Percentiles rank a stretch among this genome's conserved stretches.
These are phyloP conservation scores for Lepraria neglecta DNA, from an alignment of 495 filamentous ascomycete genomes.

Conservation along the genomic window DNA sequence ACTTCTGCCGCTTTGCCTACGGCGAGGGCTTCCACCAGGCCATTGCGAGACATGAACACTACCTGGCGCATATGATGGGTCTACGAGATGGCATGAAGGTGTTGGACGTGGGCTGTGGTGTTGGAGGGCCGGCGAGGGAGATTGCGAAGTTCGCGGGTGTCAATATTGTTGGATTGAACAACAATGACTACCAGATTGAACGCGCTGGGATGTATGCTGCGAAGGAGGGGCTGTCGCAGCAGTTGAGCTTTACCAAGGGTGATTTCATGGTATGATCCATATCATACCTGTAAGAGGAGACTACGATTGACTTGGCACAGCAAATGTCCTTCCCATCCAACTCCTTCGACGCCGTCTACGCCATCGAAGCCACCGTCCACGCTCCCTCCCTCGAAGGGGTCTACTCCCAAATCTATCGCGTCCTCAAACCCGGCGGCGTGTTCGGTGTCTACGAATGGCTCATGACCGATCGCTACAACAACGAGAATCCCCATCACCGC, in stretches of 20 bases:
- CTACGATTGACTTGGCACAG: constrained; percentile 33
- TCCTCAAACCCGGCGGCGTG: constrained; percentile 90
- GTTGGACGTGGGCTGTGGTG: constrained; percentile 94
- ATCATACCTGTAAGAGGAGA: background rate
- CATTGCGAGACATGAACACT: constrained; percentile 96
- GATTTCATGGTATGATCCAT: constrained; percentile 80
- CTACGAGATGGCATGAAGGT: constrained; percentile 83
- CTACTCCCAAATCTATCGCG: constrained; percentile 88
- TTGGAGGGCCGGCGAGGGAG: constrained; percentile 94
- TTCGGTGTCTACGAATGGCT: constrained; percentile 99
- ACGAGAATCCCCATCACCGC: constrained; percentile 78
- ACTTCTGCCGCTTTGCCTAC: constrained; percentile 93
- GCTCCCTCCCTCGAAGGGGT: constrained; percentile 92
- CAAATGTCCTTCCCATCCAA: constrained; percentile 96
- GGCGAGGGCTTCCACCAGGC: constrained; percentile 88
- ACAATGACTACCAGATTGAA: constrained; percentile 99
- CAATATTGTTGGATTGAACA: constrained; percentile 91
- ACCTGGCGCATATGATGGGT: constrained; percentile 85
- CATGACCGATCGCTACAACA: constrained; percentile 96
- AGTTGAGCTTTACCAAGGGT: constrained; percentile 87
- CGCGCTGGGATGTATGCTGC: constrained; percentile 80
- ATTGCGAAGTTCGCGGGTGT: constrained; percentile 91
- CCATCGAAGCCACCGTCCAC: constrained; percentile 96
- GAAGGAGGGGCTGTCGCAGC: constrained; percentile 71
- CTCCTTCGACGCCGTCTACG: constrained; percentile 91